These are phyloP conservation scores for Arthrocladium fulminans DNA, from an alignment of 2,329 filamentous ascomycete genomes.

Conservation along the genomic window DNA sequence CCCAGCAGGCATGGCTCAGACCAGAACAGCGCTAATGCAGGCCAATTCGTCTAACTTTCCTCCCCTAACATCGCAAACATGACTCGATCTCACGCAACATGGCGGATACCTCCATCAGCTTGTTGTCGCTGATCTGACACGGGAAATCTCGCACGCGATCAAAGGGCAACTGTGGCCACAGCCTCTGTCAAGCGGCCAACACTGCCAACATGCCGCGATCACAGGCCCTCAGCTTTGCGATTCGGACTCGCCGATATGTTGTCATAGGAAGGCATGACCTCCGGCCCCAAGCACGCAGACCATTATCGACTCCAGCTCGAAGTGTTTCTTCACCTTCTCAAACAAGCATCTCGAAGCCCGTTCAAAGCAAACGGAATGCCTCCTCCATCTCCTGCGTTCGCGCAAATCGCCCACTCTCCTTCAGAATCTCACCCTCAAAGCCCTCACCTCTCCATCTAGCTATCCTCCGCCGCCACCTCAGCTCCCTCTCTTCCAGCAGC, in stretches of 20 bases:
- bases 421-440: no score
- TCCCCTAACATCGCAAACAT: no score
- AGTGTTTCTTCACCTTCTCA: neutral
- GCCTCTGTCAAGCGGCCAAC: no score
- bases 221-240: conserved; percentile 7
- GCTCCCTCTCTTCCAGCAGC: conserved; percentile 30
- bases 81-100: no score
- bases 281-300: neutral
- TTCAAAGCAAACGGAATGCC: neutral
- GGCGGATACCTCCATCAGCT: no score
- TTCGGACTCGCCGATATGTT: neutral
- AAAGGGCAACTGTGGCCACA: no score
- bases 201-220: conserved; percentile 8
- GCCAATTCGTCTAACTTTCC: no score
- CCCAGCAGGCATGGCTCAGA: no score
- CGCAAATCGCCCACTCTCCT: no score
- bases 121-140: no score
- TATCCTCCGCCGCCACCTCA: conserved; percentile 2
- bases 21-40: no score
- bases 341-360: neutral
- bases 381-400: neutral
- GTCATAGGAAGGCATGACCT: neutral
- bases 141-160: no score
- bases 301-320: neutral
- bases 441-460: neutral